A percentile compares a stretch with the other conserved stretches of the same genome.
Evolutionary conservation across 129 eudicot species (phyloP).

Genomic region (Tagetes patula): DNA sequence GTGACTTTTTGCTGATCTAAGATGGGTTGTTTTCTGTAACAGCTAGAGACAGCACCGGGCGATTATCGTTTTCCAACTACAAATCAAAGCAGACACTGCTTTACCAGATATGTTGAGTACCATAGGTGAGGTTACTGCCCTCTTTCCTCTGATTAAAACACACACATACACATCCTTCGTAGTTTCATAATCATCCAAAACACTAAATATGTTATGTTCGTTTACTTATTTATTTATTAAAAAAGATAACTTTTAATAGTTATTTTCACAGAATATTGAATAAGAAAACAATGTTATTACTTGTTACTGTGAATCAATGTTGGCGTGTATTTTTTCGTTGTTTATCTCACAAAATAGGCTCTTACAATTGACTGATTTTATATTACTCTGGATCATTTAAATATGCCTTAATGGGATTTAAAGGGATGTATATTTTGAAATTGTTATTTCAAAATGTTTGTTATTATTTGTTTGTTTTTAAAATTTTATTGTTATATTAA

Average conservation of each 20-base stretch:
- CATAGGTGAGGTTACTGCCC: constrained; percentile 49
- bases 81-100: constrained; percentile 95
- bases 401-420: not conserved
- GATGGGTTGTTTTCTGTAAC: constrained; percentile 15
- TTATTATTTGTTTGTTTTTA: not conserved
- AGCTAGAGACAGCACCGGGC: constrained; percentile 98
- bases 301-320: not conserved
- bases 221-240: not conserved
- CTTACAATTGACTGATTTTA: not conserved
- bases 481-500: not conserved
- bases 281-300: not conserved
- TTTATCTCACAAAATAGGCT: not conserved
- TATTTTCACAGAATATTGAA: not conserved
- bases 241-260: not conserved
- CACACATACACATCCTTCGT: not conserved
- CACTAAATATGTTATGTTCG: not conserved
- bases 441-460: not conserved
- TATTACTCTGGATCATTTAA: not conserved
- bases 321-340: not conserved
- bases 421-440: not conserved
- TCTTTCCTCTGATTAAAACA: not conserved
- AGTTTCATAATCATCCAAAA: not conserved
- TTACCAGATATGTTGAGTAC: constrained; percentile 90
- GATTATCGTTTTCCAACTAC: constrained; percentile 97
- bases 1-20: not conserved